A percentile compares a stretch with the other conserved stretches of the same genome.
Evolutionary conservation across 192 early-diverging fungal genomes (phyloP).

Genomic region (Mortierella hygrophila): DNA sequence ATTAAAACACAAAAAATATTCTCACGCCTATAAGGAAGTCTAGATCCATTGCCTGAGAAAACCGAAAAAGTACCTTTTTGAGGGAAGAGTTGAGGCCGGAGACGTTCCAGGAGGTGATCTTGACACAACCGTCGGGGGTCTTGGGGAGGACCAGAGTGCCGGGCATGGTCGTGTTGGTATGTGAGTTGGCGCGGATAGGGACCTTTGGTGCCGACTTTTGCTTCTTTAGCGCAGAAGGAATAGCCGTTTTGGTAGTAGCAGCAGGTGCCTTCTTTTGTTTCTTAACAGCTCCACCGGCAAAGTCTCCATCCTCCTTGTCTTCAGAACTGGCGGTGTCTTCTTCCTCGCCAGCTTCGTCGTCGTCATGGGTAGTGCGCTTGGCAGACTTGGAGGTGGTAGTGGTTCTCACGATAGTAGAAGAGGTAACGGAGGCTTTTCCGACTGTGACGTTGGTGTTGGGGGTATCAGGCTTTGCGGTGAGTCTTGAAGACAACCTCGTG

Average conservation of each 20-base stretch:
- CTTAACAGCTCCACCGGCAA: background rate
- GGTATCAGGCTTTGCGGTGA: background rate
- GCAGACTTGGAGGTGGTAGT: background rate
- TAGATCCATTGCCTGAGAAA: background rate
- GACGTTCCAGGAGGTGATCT: conserved; percentile 86
- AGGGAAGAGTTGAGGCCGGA: conserved; percentile 76
- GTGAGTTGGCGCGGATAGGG: conserved; percentile 40
- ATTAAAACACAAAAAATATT: background rate
- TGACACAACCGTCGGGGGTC: conserved; percentile 64
- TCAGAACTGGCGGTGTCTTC: background rate
- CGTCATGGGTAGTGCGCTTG: conserved; percentile 8
- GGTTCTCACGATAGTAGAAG: background rate
- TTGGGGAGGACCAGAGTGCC: conserved; percentile 64
- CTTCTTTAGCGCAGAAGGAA: conserved; percentile 1
- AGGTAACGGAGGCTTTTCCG: background rate
- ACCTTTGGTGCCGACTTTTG: conserved; percentile 12
- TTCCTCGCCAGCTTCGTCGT: background rate
- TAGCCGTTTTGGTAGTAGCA: background rate
- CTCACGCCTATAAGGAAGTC: background rate
- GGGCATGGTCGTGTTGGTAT: conserved; percentile 78
- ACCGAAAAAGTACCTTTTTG: conserved; percentile 71
- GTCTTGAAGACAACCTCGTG: background rate
- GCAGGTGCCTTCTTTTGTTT: background rate
- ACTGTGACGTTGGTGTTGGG: background rate
- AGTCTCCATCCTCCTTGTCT: conserved; percentile 5